Conservation (phyloP, 345 rosid species). For the Syzygium grande region DNA sequence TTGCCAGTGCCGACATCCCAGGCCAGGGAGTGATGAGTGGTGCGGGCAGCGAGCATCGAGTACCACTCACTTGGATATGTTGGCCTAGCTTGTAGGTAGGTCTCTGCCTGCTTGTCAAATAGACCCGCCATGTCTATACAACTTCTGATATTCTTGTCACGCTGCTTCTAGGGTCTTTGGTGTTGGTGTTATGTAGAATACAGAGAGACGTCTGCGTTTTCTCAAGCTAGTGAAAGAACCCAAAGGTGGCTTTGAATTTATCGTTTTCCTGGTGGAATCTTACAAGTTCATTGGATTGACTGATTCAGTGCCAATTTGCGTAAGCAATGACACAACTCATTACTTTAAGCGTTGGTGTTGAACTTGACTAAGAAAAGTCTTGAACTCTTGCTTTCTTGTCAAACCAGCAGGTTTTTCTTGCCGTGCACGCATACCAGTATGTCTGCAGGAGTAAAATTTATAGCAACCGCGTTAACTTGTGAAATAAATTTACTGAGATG, state of each 20-base stretch:
- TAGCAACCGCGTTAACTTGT: not conserved
- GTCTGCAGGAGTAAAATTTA: not conserved
- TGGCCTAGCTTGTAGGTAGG: not conserved
- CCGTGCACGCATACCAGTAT: not conserved
- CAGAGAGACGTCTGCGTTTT: not conserved
- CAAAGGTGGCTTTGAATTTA: not conserved
- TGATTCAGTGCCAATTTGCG: not conserved
- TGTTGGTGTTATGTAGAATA: not conserved
- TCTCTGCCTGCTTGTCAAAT: not conserved
- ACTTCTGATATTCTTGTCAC: not conserved
- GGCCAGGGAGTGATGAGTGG: not conserved
- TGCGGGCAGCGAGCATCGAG: not conserved
- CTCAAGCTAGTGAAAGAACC: not conserved
- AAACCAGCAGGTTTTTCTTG: not conserved
- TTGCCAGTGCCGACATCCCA: not conserved
- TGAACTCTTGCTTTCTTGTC: not conserved
- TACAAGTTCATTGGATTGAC: not conserved
- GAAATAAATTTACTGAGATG: not conserved
- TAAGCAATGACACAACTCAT: not conserved
- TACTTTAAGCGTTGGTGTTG: not conserved
- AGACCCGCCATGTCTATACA: not conserved
- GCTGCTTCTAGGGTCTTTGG: not conserved
- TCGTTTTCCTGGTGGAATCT: not conserved
- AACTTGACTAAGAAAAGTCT: not conserved
- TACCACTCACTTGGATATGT: not conserved